Conservation (phyloP, 2,329 filamentous ascomycete genomes). For the Penicillium sp. region DNA sequence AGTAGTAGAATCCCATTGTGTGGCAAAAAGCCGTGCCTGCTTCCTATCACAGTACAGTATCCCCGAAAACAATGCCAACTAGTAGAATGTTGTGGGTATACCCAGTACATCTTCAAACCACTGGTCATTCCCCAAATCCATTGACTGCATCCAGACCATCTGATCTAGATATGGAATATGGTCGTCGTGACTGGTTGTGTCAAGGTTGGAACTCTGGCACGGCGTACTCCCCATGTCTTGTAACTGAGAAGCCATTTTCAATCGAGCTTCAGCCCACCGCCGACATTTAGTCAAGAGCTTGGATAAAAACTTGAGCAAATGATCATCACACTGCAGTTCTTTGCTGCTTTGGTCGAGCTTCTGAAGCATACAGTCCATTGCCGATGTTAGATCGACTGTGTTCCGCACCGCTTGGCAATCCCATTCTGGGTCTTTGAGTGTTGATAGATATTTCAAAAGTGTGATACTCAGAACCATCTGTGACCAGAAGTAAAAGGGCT, state of each 20-base stretch:
- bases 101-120: constrained; percentile 25
- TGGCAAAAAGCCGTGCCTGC: background rate
- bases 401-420: constrained; percentile 36
- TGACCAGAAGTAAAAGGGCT: constrained; percentile 39
- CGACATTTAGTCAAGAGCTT: constrained; percentile 27
- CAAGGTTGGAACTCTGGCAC: background rate
- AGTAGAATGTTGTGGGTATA: constrained; percentile 30
- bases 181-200: constrained; percentile 1
- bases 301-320: constrained; percentile 23
- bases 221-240: background rate
- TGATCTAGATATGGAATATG: constrained; percentile 25
- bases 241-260: constrained; percentile 13
- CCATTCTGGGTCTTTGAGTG: constrained; percentile 40
- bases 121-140: constrained; percentile 29
- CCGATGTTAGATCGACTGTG: constrained; percentile 29
- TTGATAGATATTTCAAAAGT: constrained; percentile 38
- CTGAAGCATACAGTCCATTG: constrained; percentile 32
- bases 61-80: constrained; percentile 13
- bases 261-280: constrained; percentile 19
- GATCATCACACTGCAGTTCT: constrained; percentile 31
- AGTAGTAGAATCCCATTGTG: background rate
- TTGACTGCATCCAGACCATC: constrained; percentile 30
- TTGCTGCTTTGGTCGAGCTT: constrained; percentile 27
- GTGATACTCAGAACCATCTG: constrained; percentile 37
- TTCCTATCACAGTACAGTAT: background rate